Conservation (phyloP, 108 stramenopile genomes). For the Discostella pseudostelligera region DNA sequence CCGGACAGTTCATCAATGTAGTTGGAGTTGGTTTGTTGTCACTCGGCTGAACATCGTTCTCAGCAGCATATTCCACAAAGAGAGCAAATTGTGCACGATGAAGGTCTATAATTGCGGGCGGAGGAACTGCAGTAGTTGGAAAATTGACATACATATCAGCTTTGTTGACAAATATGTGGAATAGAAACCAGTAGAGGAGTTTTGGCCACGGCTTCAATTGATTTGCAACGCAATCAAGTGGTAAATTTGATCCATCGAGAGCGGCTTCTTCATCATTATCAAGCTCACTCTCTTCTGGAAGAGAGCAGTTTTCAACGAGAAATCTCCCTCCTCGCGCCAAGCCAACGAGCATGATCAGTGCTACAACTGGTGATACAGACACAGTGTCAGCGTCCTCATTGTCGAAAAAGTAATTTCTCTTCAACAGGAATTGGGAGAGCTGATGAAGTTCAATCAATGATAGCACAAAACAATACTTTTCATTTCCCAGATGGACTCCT, state of each 20-base stretch:
- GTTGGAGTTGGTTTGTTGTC: slow-evolving; percentile 6
- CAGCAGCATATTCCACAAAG: slow-evolving; percentile 57
- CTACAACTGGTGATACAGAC: slow-evolving; percentile 52
- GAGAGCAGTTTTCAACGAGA: slow-evolving; percentile 71
- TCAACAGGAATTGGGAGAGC: slow-evolving; percentile 58
- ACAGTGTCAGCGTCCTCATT: slow-evolving; percentile 9
- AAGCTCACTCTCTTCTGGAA: slow-evolving; percentile 34
- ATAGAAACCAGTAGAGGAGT: slow-evolving; percentile 79
- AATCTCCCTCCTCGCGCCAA: slow-evolving; percentile 56
- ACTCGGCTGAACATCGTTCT: background rate
- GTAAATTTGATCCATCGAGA: slow-evolving; percentile 43
- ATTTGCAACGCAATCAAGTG: slow-evolving; percentile 65
- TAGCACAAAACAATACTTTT: slow-evolving; percentile 55
- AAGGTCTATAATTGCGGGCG: slow-evolving; percentile 58
- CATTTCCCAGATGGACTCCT: slow-evolving; percentile 2
- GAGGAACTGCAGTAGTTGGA: slow-evolving; percentile 72
- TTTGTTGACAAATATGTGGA: slow-evolving; percentile 59
- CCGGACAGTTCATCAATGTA: slow-evolving; percentile 23
- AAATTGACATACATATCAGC: slow-evolving; percentile 84
- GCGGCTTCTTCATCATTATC: slow-evolving; percentile 22
- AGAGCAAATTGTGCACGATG: slow-evolving; percentile 73
- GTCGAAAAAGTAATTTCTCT: slow-evolving; percentile 43
- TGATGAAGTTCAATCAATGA: slow-evolving; percentile 66
- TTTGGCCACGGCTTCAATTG: slow-evolving; percentile 61
- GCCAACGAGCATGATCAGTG: slow-evolving; percentile 70